Base-by-base conservation (phyloP, 1,139 yeast genomes). In the Kodamaea plutei region DNA sequence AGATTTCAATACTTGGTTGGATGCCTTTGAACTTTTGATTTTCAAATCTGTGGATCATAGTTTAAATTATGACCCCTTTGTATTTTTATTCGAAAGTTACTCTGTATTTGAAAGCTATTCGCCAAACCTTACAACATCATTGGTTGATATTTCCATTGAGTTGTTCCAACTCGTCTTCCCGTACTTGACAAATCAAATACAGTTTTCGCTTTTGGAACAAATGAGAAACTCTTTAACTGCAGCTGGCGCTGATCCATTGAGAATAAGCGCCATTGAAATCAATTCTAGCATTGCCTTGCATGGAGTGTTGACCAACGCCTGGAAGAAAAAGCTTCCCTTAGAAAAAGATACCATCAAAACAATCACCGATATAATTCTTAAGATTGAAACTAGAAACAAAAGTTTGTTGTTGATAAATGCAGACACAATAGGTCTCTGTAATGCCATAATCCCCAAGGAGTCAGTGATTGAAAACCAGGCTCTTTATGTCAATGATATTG, bases 191-290 rank as follows among this genome's bases (percentile, higher is more conserved):
- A 57, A 76, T 7, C 84, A 87, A 40, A 83, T 91, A 34, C 96
- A 91, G 49, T 80, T 83, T 35, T 87, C 96, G 2, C 67, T 91
- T 21, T 56, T 91, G 28, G 97, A 89, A 43, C 88, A 82, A 38
- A 60, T 91, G 39, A 69, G 89, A 43, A 64, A 79, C 3, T 73
- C 80, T 6, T 41, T 64, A 11, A 55, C 58, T 2, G 48, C 64
- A 1, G 48, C 49, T 20, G 36, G 50, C 1, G 40, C 52, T 12
- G 67, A 61, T 31, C 60, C 62, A 0, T 43, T 61, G 19, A 46
- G 74, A 30, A 44, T 45, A 18, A 53, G 61, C 52, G 85, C 91
- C 0, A 64, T 81, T 8, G 56, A 70, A 6, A 64, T 81, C 3
- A 88, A 88, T 47, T 56, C 75, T 0, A 61, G 84, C 2, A 64